Percentiles rank a stretch among this genome's conserved stretches.
Evolutionary conservation across 305 asterid genomes (phyloP).

Genomic region (Fraxinus paxiana): DNA sequence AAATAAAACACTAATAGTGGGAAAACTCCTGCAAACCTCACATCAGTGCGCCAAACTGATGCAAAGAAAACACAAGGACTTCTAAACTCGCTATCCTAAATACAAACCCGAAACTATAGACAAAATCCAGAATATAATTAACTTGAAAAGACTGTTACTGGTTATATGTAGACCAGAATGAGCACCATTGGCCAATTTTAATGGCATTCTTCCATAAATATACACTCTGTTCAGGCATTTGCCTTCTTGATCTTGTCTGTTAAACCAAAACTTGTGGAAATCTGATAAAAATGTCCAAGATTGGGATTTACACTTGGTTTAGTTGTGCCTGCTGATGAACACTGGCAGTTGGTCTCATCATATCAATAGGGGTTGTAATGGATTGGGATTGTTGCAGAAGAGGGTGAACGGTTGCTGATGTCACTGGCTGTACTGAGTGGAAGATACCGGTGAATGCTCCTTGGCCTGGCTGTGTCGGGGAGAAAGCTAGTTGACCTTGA

Average conservation of each 20-base stretch:
- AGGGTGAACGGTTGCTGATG: conserved; percentile 66
- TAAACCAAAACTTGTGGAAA: conserved; percentile 31
- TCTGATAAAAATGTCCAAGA: conserved; percentile 18
- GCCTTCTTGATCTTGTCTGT: conserved; percentile 23
- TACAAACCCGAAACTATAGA: conserved; percentile 33
- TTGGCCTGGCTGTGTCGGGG: conserved; percentile 77
- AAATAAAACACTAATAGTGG: conserved; percentile 10
- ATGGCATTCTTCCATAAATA: conserved; percentile 41
- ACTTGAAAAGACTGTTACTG: conserved; percentile 28
- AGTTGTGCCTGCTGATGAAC: conserved; percentile 67
- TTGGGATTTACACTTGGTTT: conserved; percentile 39
- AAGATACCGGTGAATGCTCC: conserved; percentile 70
- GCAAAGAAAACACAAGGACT: conserved; percentile 14
- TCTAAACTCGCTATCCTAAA: conserved; percentile 25
- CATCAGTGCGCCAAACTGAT: conserved; percentile 29
- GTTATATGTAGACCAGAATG: conserved; percentile 42
- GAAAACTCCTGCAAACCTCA: conserved; percentile 27
- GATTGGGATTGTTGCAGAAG: conserved; percentile 81
- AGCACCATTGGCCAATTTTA: conserved; percentile 30
- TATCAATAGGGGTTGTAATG: conserved; percentile 62
- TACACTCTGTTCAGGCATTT: conserved; percentile 43
- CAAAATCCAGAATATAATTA: conserved; percentile 19
- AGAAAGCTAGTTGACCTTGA: conserved; percentile 74
- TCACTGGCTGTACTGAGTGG: conserved; percentile 78
- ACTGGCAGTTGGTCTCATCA: conserved; percentile 55